Evolutionary conservation across 306 rosid genomes (phyloP).

Genomic region (Fagus sylvatica): DNA sequence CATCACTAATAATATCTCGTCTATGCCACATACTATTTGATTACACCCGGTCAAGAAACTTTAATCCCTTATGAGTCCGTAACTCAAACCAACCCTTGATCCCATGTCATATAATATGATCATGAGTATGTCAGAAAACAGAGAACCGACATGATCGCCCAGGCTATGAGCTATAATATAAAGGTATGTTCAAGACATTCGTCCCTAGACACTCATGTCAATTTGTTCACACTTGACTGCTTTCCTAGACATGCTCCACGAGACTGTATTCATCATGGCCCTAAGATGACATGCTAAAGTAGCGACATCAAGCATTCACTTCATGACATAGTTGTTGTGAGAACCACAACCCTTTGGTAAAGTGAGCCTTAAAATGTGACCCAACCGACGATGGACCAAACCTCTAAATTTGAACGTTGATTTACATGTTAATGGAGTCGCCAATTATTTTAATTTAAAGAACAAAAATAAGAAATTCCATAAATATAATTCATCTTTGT

Average conservation of each 20-base stretch:
- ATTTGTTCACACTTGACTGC: neutral
- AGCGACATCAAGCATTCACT: neutral
- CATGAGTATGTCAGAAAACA: neutral
- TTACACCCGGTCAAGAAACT: neutral
- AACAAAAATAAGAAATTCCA: too few species aligned
- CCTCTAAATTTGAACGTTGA: too few species aligned
- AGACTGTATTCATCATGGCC: neutral
- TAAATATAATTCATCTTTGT: too few species aligned
- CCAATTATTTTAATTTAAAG: too few species aligned
- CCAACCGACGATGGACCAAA: too few species aligned
- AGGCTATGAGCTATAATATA: neutral
- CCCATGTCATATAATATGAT: neutral
- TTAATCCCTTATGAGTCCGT: too few species aligned
- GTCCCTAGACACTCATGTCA: neutral
- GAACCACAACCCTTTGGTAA: too few species aligned
- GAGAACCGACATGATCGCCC: neutral
- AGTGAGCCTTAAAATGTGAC: too few species aligned
- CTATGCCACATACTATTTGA: neutral
- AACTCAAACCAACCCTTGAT: neutral
- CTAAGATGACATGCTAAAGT: neutral
- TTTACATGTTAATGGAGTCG: too few species aligned
- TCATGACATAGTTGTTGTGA: neutral
- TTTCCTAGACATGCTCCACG: neutral
- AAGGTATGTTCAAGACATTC: too few species aligned
- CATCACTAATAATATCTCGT: neutral